These are phyloP conservation scores for Penicillium bovifimosum DNA, from an alignment of 495 filamentous ascomycete species.

Conservation along the genomic window DNA sequence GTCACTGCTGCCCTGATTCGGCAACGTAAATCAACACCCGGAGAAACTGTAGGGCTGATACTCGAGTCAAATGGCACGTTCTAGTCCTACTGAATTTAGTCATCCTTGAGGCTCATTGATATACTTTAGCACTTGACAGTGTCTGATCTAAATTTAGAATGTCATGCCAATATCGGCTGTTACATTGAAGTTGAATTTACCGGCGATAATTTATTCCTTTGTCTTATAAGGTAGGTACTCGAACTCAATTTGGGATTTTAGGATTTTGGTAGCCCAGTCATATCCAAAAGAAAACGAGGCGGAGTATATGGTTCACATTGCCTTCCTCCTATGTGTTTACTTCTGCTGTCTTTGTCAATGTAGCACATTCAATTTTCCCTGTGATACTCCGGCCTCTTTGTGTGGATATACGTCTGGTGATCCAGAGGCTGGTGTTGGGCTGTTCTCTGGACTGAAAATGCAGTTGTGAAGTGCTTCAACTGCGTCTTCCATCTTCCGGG, in stretches of 20 bases:
- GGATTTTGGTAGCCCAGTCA: neutral
- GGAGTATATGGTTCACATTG: neutral
- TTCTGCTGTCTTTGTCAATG: neutral
- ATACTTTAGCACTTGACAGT: neutral
- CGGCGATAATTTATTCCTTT: neutral
- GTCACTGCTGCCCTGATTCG: neutral
- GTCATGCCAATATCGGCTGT: neutral
- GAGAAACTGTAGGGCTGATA: neutral
- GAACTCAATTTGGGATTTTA: neutral
- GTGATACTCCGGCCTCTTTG: neutral
- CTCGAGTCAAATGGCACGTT: neutral
- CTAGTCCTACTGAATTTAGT: neutral
- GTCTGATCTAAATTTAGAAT: slow-evolving; percentile 3
- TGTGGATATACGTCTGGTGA: neutral
- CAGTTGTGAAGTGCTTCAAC: neutral
- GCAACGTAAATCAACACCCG: neutral
- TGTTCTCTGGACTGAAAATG: neutral
- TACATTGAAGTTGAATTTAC: neutral
- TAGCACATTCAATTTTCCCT: neutral
- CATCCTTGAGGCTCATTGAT: neutral
- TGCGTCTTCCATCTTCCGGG: no score
- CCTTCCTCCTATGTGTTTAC: neutral
- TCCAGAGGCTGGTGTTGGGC: neutral
- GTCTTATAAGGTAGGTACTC: slow-evolving; percentile 2
- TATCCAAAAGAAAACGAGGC: neutral